Percentiles rank a stretch among this genome's conserved stretches.
Conservation (phyloP, 306 rosid genomes). For the Rubus parviflorus region DNA sequence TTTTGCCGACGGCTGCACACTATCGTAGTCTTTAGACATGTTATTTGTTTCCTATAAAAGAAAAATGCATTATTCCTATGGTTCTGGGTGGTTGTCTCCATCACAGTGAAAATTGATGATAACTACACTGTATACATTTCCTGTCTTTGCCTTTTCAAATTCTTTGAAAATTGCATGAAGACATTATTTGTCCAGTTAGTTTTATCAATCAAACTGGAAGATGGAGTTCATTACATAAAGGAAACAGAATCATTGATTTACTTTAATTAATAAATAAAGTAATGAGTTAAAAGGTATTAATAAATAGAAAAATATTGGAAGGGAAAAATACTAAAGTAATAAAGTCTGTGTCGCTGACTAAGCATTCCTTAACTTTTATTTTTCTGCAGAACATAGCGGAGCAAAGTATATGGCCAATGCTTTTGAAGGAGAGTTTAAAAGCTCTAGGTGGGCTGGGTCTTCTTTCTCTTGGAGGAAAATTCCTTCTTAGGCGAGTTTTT, state of each 20-base stretch:
- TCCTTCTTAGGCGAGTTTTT: constrained; percentile 87
- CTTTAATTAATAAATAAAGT: too few relatives aligned
- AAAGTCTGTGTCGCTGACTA: neutral
- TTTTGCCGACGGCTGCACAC: too few relatives aligned
- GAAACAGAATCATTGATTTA: too few relatives aligned
- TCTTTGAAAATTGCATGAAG: neutral
- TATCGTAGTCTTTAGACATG: too few relatives aligned
- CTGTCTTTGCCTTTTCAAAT: neutral
- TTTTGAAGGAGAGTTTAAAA: constrained; percentile 90
- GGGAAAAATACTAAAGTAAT: neutral
- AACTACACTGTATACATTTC: neutral
- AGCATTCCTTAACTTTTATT: constrained; percentile 21
- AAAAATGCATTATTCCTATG: too few relatives aligned
- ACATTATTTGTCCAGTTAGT: neutral
- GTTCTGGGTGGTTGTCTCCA: too few relatives aligned
- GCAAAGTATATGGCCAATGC: constrained; percentile 95
- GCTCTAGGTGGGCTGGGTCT: constrained; percentile 95
- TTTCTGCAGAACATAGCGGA: constrained; percentile 59
- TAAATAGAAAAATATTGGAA: too few relatives aligned
- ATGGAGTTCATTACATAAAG: too few relatives aligned
- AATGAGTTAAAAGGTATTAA: too few relatives aligned
- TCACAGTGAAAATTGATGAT: neutral
- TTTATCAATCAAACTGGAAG: neutral
- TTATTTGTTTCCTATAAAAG: too few relatives aligned
- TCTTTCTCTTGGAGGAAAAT: constrained; percentile 92